phyloP scores from a whole-genome alignment of 2,329 filamentous ascomycete genomes.

The Sporothrix humicola region DNA sequence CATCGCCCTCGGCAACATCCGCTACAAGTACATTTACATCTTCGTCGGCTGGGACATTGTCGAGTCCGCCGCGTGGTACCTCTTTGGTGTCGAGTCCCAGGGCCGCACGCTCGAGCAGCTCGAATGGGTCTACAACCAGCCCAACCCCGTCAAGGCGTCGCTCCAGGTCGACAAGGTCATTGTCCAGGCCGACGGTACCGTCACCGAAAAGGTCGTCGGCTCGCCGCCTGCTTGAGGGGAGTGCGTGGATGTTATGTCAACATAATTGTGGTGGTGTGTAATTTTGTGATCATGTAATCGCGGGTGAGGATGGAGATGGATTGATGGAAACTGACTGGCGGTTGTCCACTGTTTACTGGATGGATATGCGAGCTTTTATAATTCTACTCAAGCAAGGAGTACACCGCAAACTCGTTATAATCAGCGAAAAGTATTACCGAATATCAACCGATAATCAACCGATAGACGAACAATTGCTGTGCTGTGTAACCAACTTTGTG shows the following conservation, averaged over 20 bases:
- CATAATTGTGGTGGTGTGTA: too few relatives aligned
- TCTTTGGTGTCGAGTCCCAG: conserved; percentile 58
- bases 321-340: background rate
- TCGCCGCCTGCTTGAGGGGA: background rate
- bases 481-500: too few relatives aligned
- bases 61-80: conserved; percentile 51
- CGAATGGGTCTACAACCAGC: conserved; percentile 57
- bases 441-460: too few relatives aligned
- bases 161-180: conserved; percentile 55
- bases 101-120: conserved; percentile 53
- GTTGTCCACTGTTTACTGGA: too few relatives aligned
- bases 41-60: conserved; percentile 57
- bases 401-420: too few relatives aligned
- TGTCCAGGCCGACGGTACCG: conserved; percentile 52
- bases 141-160: conserved; percentile 57
- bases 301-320: background rate
- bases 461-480: too few relatives aligned
- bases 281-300: too few relatives aligned
- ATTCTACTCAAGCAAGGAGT: too few relatives aligned
- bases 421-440: too few relatives aligned
- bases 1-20: conserved; percentile 53
- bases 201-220: conserved; percentile 52
- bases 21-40: conserved; percentile 53
- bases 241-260: too few relatives aligned
- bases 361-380: too few relatives aligned